Evolutionary conservation across 805 yeast genomes (phyloP).

Genomic region (Komagataella ulmi): DNA sequence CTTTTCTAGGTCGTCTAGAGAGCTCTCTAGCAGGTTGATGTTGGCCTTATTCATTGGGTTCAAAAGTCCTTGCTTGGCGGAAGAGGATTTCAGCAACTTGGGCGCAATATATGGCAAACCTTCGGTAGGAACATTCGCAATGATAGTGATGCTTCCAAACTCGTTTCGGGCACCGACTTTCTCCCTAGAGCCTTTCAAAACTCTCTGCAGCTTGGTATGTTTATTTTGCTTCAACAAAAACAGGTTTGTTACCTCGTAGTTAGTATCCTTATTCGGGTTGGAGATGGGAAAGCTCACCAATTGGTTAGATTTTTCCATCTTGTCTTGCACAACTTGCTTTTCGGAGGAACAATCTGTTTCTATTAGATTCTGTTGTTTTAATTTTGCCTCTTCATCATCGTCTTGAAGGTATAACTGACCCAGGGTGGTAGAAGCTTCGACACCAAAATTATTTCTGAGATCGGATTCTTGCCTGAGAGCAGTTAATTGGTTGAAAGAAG

Average conservation of each 20-base stretch:
- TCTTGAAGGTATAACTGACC: neutral
- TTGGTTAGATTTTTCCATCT: neutral
- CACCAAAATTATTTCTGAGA: neutral
- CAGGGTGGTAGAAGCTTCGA: neutral
- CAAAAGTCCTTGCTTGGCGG: neutral
- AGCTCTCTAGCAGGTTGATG: constrained; percentile 1
- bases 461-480: neutral
- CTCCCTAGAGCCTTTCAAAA: neutral
- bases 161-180: neutral
- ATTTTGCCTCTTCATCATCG: neutral
- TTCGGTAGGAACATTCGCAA: constrained; percentile 3
- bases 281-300: neutral
- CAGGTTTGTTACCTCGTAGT: neutral
- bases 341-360: neutral
- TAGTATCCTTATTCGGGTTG: neutral
- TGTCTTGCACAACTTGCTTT: neutral
- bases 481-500: neutral
- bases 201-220: neutral
- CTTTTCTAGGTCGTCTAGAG: constrained; percentile 3
- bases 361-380: neutral
- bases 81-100: constrained; percentile 1
- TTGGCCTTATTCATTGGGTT: constrained; percentile 2
- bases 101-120: constrained; percentile 6
- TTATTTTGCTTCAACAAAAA: neutral
- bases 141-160: constrained; percentile 1